Base-by-base conservation (phyloP, 108 stramenopile genomes). In the Poteriospumella lacustris region DNA sequence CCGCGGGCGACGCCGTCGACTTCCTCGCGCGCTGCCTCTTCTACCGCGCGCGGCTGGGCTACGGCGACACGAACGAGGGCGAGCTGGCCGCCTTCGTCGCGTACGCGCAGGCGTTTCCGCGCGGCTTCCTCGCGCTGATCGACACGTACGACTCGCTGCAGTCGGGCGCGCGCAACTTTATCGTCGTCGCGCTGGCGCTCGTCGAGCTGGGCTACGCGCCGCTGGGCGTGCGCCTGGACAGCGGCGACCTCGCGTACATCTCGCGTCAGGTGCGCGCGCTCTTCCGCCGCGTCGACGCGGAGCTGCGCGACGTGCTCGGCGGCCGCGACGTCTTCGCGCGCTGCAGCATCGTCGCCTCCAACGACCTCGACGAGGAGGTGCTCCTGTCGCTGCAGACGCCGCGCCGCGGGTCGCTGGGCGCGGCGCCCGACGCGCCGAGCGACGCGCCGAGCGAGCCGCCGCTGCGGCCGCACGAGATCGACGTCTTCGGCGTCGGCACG, bases 91-190 rank as follows among this genome's bases (percentile, higher is more conserved):
- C 96, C 15, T 99, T 99, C 79, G 84, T 96, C 58, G 90, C 93
- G 19, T 99, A 97, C 78, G 98, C 96, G 12, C 82, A 79, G 52
- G 91, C 96, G 44, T 97, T 96, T 78, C 98, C 98, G 3, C 64
- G 91, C 60, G 58, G 80, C 12, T 97, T 97, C 79, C 80, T 99
- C 12, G 96, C 95, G 59, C 89, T 99, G 29, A 87, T 99, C 28
- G 98, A 99, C 86, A 99, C 98, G 0, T 99, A 99, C 81, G 94
- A 96, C 76, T 96, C 96, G 1, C 86, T 99, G 1, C 75, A 85
- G 39, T 92, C 91, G 58, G 98, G 98, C 0, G 68, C 96, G 47
- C 88, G 89, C 0, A 99, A 99, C 85, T 99, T 97, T 82, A 43
- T 93, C 29, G 42, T 87, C 26, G 96, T 97, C 42, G 91, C 95